Base-by-base conservation (phyloP, 352 stramenopile species). In the Globisporangium camurandrum region DNA sequence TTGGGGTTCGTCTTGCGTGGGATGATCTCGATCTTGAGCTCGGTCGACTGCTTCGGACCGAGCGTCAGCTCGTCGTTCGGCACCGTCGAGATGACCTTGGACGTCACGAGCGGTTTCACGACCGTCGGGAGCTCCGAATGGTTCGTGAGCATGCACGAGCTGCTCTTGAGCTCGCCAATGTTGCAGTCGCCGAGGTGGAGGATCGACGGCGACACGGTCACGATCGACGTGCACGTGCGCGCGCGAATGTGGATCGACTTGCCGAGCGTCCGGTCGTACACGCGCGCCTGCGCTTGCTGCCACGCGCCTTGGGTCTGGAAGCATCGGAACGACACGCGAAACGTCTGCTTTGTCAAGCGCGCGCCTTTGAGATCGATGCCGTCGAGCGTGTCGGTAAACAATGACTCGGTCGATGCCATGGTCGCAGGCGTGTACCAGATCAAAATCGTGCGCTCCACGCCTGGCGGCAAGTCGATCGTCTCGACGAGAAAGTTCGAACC, bases 1-100 rank as follows among this genome's bases (percentile, higher is more conserved):
- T 93, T 95, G 8, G 79, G 75, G 51, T 95, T 95, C 24, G 83
- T 92, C 51, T 93, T 95, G 36, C 84, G 76, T 17, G 83, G 84
- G 45, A 95, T 93, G 53, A 95, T 92, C 51, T 95, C 84, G 23
- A 95, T 84, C 58, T 93, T 93, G 12, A 95, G 57, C 56, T 95
- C 84, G 0, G 80, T 75, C 19, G 80, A 91, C 49, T 95, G 84
- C 52, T 95, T 95, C 20, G 84, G 84, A 2, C 80, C 80, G 1
- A 95, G 64, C 27, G 76, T 77, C 59, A 93, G 90, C 20, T 92
- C 82, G 57, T 95, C 84, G 50, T 94, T 94, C 17, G 84, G 82
- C 8, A 91, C 79, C 4, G 81, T 94, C 7, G 83, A 94, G 31
- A 95, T 90, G 30, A 95, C 84, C 59, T 94, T 93, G 9, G 82